Percentiles rank a stretch among this genome's conserved stretches.
phyloP scores from a whole-genome alignment of 2,329 filamentous ascomycete genomes.

The Trichoderma sp. region DNA sequence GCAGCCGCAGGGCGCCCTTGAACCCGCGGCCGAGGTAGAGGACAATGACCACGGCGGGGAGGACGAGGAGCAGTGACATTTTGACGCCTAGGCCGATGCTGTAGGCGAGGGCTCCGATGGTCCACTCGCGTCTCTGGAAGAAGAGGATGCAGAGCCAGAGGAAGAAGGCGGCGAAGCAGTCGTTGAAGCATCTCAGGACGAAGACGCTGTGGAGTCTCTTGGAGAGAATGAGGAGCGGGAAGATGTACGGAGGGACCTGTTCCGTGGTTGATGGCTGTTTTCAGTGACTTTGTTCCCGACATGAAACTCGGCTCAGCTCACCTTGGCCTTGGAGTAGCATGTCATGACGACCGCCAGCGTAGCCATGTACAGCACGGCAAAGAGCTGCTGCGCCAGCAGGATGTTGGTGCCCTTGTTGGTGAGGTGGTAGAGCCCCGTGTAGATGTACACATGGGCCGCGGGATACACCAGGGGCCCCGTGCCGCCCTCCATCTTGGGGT shows the following conservation, averaged over 20 bases:
- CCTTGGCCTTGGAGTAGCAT: conserved; percentile 76
- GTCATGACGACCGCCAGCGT: conserved; percentile 76
- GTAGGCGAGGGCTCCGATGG: conserved; percentile 70
- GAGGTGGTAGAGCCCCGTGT: conserved; percentile 74
- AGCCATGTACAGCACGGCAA: conserved; percentile 75
- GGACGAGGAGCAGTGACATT: conserved; percentile 83
- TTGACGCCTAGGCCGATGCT: conserved; percentile 85
- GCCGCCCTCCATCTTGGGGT: conserved; percentile 78
- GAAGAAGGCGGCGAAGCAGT: conserved; percentile 83
- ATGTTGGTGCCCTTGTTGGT: conserved; percentile 79
- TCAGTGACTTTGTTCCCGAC: neutral
- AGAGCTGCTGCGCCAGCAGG: conserved; percentile 77
- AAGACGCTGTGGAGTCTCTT: conserved; percentile 95
- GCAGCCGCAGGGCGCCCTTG: conserved; percentile 65
- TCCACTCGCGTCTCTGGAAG: conserved; percentile 76
- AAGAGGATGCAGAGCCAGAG: conserved; percentile 80
- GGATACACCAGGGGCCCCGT: conserved; percentile 96
- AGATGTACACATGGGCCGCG: conserved; percentile 90
- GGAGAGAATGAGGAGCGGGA: conserved; percentile 82
- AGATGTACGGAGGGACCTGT: conserved; percentile 81
- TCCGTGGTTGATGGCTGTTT: neutral
- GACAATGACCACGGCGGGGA: conserved; percentile 78
- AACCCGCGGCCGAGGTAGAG: conserved; percentile 75
- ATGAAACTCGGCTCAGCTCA: conserved; percentile 39
- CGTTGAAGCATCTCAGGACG: conserved; percentile 91